These are phyloP conservation scores for Didymella exigua DNA, from an alignment of 2,329 filamentous ascomycete genomes.

Conservation along the genomic window DNA sequence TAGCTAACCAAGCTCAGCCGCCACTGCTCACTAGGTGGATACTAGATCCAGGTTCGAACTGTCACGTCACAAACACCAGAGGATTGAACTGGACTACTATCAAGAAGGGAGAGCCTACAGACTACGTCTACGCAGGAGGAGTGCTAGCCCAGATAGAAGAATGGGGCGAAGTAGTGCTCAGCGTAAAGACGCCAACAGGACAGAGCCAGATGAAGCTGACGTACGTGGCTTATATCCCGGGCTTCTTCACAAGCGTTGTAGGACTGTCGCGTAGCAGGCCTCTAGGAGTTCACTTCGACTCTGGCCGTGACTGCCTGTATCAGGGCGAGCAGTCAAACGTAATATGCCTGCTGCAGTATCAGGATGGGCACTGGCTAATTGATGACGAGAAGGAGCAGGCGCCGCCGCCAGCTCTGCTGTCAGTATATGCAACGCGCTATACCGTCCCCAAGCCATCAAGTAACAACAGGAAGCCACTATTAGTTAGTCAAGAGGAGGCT, in stretches of 20 bases:
- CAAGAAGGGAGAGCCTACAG: background rate
- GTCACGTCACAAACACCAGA: constrained; percentile 2
- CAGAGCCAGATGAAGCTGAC: background rate
- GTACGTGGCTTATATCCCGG: constrained; percentile 4
- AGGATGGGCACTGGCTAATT: constrained; percentile 9
- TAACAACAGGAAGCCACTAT: background rate
- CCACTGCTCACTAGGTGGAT: constrained; percentile 14
- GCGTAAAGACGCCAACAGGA: no score
- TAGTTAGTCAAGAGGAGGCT: background rate
- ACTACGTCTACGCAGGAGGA: constrained; percentile 10
- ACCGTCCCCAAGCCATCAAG: background rate
- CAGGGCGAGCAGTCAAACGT: background rate
- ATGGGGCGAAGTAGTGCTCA: background rate
- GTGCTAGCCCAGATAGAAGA: constrained; percentile 5
- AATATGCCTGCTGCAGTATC: constrained; percentile 8
- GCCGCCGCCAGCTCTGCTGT: background rate
- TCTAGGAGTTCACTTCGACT: constrained; percentile 16
- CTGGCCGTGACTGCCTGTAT: constrained; percentile 11
- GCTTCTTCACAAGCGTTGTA: constrained; percentile 14
- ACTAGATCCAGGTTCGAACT: constrained; percentile 15
- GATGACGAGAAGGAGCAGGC: background rate
- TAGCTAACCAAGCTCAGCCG: background rate
- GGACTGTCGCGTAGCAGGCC: constrained; percentile 7
- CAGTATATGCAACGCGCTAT: background rate
- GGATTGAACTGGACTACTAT: constrained; percentile 3